Base-by-base conservation (phyloP, 495 filamentous ascomycete species). In the Trichodelitschia bisporula region DNA sequence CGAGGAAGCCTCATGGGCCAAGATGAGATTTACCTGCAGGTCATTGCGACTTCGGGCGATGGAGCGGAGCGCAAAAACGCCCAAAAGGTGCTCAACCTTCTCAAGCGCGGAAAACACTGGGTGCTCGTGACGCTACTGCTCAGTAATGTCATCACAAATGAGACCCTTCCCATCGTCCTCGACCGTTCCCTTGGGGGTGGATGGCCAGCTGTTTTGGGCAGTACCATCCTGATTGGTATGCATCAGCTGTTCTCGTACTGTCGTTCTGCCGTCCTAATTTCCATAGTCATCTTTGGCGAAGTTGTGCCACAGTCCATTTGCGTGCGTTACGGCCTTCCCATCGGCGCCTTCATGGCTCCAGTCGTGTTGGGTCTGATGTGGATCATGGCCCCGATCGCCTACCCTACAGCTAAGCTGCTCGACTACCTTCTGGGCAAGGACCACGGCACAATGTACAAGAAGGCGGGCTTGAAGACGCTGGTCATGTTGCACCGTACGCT, bases 111-210 rank as follows among this genome's bases (percentile, higher is more conserved):
- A 25, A 97, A 97, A 43, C 86, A 97, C 51, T 97, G 86, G 86
- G 86, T 97, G n/a, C 57, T 97, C 32, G 86, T 97, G 19, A 97
- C 86, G 9, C 56, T 97, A 18, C 64, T 97, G 3, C 55, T 97
- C 29, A 77, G 79, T 41, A 97, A 97, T 52, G 86, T 95, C 43
- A 93, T 97, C 42, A 91, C 90, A 30, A 97, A 97, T 51, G 86
- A 95, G 53, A 86, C 86, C 0, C 63, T 97, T 4, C 86, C 86
- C 15, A 90, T 97, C 30, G 77, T 95, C 14, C 63, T 97, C 11
- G 86, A 97, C 51, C 64, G 89, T 19, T 84, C 77, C 33, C 64
- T 97, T 12, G 86, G 86, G 24, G 89, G 86, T 33, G 86, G 86
- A 30, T 84, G 84, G 64, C 82, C 86, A 10, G 86, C 86, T 29